Conservation (phyloP, 768 basidiomycete genomes). For the Tulasnella sp. region DNA sequence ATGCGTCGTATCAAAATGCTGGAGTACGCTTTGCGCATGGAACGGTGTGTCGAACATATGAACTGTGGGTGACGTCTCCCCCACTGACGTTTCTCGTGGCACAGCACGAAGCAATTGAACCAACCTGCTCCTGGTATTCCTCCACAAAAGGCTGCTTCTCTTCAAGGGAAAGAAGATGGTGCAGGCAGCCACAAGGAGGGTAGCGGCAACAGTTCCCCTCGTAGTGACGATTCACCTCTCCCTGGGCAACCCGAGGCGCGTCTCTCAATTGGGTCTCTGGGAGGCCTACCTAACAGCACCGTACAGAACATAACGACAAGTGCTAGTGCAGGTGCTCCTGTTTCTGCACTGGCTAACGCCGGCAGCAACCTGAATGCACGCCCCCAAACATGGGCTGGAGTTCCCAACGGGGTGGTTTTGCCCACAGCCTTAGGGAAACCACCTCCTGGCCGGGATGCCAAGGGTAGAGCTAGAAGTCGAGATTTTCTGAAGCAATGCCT, state of each 20-base stretch:
- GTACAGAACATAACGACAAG: conserved; percentile 4
- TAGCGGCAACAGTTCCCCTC: conserved; percentile 70
- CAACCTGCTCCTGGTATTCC: conserved; percentile 46
- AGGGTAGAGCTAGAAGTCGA: conserved; percentile 82
- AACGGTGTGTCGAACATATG: conserved; percentile 51
- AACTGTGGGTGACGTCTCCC: background rate
- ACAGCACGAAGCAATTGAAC: conserved; percentile 67
- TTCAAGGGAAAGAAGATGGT: conserved; percentile 39
- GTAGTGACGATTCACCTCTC: conserved; percentile 78
- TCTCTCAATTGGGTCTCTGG: conserved; percentile 26
- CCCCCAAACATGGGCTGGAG: conserved; percentile 16
- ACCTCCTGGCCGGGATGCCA: conserved; percentile 80
- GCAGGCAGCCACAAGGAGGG: conserved; percentile 44
- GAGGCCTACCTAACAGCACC: conserved; percentile 41
- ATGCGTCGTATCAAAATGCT: conserved; percentile 98
- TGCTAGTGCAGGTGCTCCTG: conserved; percentile 6
- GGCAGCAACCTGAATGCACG: background rate
- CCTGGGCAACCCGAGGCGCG: conserved; percentile 42
- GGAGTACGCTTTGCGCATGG: conserved; percentile 91
- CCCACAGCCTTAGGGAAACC: conserved; percentile 35
- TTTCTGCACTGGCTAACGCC: background rate
- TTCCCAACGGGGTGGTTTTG: conserved; percentile 7
- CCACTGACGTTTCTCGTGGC: conserved; percentile 15
- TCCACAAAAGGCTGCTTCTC: conserved; percentile 50
- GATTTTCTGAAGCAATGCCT: conserved; percentile 99